Conservation (phyloP, 2,329 filamentous ascomycete genomes). For the Seiridium unicorne region DNA sequence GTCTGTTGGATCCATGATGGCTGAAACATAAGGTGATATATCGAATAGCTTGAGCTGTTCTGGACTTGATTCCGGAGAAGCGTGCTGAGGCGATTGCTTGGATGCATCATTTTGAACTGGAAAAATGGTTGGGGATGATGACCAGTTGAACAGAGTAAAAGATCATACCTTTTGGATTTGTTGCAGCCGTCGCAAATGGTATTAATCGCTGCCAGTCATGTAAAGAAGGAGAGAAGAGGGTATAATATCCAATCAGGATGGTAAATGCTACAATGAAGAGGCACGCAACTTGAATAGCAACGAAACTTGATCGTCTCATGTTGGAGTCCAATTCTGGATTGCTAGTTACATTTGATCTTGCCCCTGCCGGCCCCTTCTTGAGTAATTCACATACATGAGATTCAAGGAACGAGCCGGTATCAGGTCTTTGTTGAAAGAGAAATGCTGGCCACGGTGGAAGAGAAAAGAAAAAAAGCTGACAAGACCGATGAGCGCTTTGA, state of each 20-base stretch:
- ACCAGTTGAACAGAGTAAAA: not conserved
- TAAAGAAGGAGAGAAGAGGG: conserved; percentile 1
- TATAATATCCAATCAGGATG: conserved; percentile 5
- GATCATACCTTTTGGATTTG: not conserved
- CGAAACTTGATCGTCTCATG: conserved; percentile 6
- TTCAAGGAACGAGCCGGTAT: no score
- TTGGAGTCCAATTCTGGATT: not conserved
- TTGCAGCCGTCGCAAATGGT: not conserved
- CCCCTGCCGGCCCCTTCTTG: not conserved
- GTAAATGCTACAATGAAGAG: conserved; percentile 4
- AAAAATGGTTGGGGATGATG: not conserved
- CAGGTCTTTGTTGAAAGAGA: no score
- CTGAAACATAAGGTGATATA: conserved; percentile 19
- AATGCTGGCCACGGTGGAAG: no score
- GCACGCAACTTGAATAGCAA: conserved; percentile 3
- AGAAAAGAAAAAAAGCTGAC: no score
- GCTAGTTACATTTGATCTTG: no score
- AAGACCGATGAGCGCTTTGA: no score
- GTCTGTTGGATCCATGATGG: conserved; percentile 25
- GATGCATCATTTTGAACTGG: not conserved
- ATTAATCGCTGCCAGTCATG: not conserved
- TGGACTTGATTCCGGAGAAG: not conserved
- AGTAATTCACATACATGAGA: not conserved
- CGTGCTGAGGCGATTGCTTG: not conserved
- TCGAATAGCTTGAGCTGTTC: conserved; percentile 1